Evolutionary conservation across 306 rosid genomes (phyloP), one percentile per base, ranked within the genome.

Genomic region (Aeschynomene evenia): DNA sequence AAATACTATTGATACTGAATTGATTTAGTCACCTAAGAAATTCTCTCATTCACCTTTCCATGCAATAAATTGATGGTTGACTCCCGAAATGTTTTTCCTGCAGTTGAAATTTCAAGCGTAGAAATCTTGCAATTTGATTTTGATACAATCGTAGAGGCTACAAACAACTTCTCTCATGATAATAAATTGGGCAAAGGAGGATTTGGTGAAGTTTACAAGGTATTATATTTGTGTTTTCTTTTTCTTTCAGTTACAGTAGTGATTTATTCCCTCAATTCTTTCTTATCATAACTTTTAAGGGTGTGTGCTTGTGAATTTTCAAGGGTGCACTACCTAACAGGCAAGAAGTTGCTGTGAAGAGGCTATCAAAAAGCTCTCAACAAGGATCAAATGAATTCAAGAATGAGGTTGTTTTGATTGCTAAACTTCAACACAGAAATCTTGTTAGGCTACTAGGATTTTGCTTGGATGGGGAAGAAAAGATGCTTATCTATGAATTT

Each of bases 151-250:
- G 45, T 21, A 42, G 46, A 54, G 1, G 91, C 88, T 11, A 86
- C 87, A 12, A 42, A 70, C 73, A 82, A 79, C 22, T 86, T 87
- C 48, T n/a, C 75, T 2, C 39, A 34, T 11, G 80, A 79, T 3
- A 73, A 79, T 48, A 79, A 74, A 64, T 56, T 86, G 10, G 91
- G 88, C 0, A 77, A 54, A 77, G 89, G 91, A 39, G 87, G 87
- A 68, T 79, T 84, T 69, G 88, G 89, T 26, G 63, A 23, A 39
- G 91, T 84, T 67, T 86, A 73, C 82, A 86, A 81, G 85, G 91
- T 84, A 77, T 20, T 36, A n/a, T 34, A 1, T 39, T 15, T 24
- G 0, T 19, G 2, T 49, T 2, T 16, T 48, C 18, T 48, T 14
- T 40, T 33, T 5, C 1, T 6, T 5, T 5, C 9, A 33, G 5